Base-by-base conservation (phyloP, 1,284 basidiomycete species). In the Pyrrhoderma noxium region DNA sequence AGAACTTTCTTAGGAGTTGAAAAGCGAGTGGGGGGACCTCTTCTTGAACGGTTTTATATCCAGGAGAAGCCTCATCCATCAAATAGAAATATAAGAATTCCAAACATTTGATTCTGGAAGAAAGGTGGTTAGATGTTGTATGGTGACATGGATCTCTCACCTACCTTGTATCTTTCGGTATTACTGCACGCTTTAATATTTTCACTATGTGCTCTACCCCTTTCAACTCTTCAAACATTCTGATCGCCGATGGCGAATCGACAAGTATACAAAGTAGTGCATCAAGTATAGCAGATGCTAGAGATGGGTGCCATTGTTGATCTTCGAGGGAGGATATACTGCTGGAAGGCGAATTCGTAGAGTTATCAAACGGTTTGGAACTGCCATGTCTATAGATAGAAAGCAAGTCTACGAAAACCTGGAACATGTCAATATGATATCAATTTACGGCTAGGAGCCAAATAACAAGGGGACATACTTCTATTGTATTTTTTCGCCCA, bases 81-180 rank as follows among this genome's bases (percentile, higher is more conserved):
- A 95, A 74, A 64, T 94, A 95, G 64, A 93, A 94, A 65, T 93
- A 93, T 3, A 95, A 69, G 60, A 94, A 92, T 63, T 94, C 92
- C 21, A 94, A 74, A 58, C 89, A 93, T 70, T 94, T 93, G 85
- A 94, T 93, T 59, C 91, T 93, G 52, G 3, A 36, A 2, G 36
- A 40, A 1, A 14, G 22, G 40, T 36, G 16, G 45, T 25, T 43
- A 21, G 16, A 16, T 19, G 25, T 19, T 22, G 5, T n/a, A 42
- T 3, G 21, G 13, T 1, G 14, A 9, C 8, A 1, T 1, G 43
- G 7, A 18, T 13, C 3, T 37, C 35, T 37, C 8, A 69, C 81
- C 55, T 55, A 93, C 91, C 88, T 73, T 51, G 93, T 86, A 70
- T 89, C 86, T 52, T 88, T 80, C 14, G 85, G 81, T 4, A 89